These are phyloP conservation scores for Oehlia diaphana DNA, from an alignment of 192 early-diverging fungal genomes.

Conservation along the genomic window DNA sequence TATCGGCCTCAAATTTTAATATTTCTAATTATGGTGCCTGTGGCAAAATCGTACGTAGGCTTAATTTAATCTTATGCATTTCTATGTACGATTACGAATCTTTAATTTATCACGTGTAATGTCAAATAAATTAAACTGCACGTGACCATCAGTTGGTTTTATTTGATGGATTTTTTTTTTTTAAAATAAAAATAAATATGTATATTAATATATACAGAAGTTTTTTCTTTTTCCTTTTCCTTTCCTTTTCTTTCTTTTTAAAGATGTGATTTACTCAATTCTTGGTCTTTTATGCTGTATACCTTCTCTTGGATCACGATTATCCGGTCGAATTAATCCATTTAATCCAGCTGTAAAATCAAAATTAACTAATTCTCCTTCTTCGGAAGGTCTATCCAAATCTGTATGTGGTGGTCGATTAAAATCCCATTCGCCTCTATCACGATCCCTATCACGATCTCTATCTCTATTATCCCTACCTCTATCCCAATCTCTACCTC, in stretches of 20 bases:
- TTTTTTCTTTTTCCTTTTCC: too few relatives aligned
- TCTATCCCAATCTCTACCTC: constrained; percentile 5
- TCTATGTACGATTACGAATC: not conserved
- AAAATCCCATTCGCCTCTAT: constrained; percentile 10
- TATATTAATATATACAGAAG: too few relatives aligned
- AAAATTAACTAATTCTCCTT: constrained; percentile 9
- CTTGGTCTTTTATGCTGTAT: not conserved
- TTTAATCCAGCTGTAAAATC: not conserved
- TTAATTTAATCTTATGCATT: too few relatives aligned
- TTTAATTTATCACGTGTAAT: not conserved
- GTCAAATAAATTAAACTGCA: not conserved
- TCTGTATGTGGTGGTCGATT: constrained; percentile 16
- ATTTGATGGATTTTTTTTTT: not conserved
- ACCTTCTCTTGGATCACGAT: not conserved
- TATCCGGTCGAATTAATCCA: not conserved
- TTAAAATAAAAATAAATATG: too few relatives aligned
- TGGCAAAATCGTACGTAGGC: too few relatives aligned
- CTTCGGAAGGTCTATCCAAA: constrained; percentile 5
- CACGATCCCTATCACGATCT: not conserved
- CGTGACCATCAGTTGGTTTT: not conserved
- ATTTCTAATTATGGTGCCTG: too few relatives aligned
- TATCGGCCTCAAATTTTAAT: too few relatives aligned
- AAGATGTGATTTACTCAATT: not conserved
- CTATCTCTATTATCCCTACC: not conserved
- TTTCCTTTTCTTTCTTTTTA: too few relatives aligned